A percentile compares a stretch with the other conserved stretches of the same genome.
phyloP scores from a whole-genome alignment of 352 stramenopile genomes.

The Phytophthora hybrid region DNA sequence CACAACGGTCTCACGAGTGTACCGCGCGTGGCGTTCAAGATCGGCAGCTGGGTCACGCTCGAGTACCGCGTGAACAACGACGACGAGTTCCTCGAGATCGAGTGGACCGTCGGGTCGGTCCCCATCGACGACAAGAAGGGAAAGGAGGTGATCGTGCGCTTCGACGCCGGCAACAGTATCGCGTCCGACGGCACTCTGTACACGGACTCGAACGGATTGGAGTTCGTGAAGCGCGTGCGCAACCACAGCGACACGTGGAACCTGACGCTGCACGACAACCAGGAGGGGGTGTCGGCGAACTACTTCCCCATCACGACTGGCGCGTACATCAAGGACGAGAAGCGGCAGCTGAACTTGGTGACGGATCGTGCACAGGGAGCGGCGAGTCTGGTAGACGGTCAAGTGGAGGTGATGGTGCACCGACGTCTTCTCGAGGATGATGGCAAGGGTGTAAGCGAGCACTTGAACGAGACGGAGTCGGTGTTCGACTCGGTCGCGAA shows the following conservation, averaged over 20 bases:
- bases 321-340: conserved; percentile 93
- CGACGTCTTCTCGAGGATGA: conserved; percentile 95
- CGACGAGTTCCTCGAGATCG: conserved; percentile 93
- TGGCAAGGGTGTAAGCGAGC: conserved; percentile 92
- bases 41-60: conserved; percentile 92
- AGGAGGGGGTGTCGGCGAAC: conserved; percentile 95
- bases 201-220: conserved; percentile 96
- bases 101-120: conserved; percentile 92
- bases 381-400: conserved; percentile 89
- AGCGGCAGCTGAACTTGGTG: conserved; percentile 87
- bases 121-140: conserved; percentile 85
- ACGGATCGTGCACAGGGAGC: conserved; percentile 94
- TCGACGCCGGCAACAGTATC: conserved; percentile 69
- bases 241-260: conserved; percentile 93
- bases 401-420: conserved; percentile 99
- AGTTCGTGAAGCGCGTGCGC: conserved; percentile 92
- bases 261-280: conserved; percentile 86
- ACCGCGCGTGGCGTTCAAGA: conserved; percentile 74
- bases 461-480: conserved; percentile 94
- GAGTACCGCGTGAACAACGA: conserved; percentile 90
- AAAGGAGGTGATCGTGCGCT: conserved; percentile 97
- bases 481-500: conserved; percentile 65
- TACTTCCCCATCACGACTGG: conserved; percentile 98
- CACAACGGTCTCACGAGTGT: conserved; percentile 18
- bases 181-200: conserved; percentile 74